Base-by-base conservation (phyloP, 176 grass and related monocot genomes). In the Lolium rigidum region DNA sequence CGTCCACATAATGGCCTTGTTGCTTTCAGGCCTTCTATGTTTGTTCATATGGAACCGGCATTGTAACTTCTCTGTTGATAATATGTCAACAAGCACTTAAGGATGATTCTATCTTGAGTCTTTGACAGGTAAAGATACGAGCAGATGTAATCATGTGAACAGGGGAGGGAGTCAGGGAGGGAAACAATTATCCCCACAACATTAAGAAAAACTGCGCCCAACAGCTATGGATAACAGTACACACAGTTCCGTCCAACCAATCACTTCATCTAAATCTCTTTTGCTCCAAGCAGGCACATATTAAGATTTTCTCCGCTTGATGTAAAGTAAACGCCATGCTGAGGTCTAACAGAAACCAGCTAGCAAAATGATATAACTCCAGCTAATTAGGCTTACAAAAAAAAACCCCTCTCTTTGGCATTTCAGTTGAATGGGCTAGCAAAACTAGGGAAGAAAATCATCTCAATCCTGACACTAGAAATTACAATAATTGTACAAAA, bases 31-130 rank as follows among this genome's bases (percentile, higher is more conserved):
- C 69, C 67, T 86, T 73, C 77, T 57, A 44, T 90, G 86, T 95
- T 92, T 92, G 83, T 93, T 87, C 85, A 94, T 94, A 94, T 86
- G 79, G 58, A 95, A 77, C 80, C 65, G 72, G 86, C 76, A 52
- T 63, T 84, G 84, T 87, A 86, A 49, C 71, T 79, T 81, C 82
- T 35, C 70, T 75, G 87, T 92, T 91, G 82, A 89, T 93, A 91
- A 76, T 80, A 21, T 86, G 77, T 90, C 86, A 83, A 28, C 50
- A 88, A 82, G 37, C 56, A 52, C 50, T 92, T 84, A 35, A 76
- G 56, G 80, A 68, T 38, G 82, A 22, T 68, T 78, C 73, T 49
- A 70, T 85, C 38, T 21, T 41, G 68, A 80, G 50, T 49, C 52
- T 25, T 84, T 59, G 16, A 81, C 35, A 15, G 60, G 54, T 68